Evolutionary conservation across 2,329 filamentous ascomycete genomes (phyloP), one percentile per base, ranked within the genome.

Genomic region (Phyllosticta capitalensis): DNA sequence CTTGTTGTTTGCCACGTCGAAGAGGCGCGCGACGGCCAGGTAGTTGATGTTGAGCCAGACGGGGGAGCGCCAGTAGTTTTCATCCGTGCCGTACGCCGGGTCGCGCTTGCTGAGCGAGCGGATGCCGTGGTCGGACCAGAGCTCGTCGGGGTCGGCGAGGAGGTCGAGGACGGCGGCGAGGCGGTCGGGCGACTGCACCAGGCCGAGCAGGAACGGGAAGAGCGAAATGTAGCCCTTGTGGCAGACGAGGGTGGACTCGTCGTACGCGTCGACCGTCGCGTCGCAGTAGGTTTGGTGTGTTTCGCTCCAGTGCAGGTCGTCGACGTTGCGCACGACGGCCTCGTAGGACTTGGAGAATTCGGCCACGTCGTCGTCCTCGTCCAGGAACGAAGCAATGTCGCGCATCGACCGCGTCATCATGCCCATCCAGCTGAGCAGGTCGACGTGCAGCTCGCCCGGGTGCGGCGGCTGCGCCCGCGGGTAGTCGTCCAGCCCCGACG

Each of bases 1-100:
- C 82, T 86, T 87, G 24, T 63, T 51, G 61, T 48, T 22, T 24
- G 22, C 51, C 12, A 54, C 28, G 14, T n/a, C 38, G 38, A n/a
- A n/a, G 14, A 96, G 83, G 70, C 90, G 84, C 65, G 85, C 83
- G 55, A 96, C 76, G 38, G 88, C 86, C 67, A 96, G 77, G 72
- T 95, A 96, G 75, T 96, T 96, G 66, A 96, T 91, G 69, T 92
- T 92, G 70, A 96, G 88, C 92, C 92, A 96, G 17, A 96, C 81
- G 0, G 92, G 91, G 65, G 90, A 89, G 63, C 90, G 83, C 92
- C 92, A 99, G 78, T 99, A 99, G 74, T 99, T 96, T 77, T 99
- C 94, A 1, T 81, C 89, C 0, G 91, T 95, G 49, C 87, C 90
- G 72, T 96, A 97, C 62, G 90, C 83, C 67, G 87, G 79, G 68